Evolutionary conservation across 2,329 filamentous ascomycete genomes (phyloP).

Genomic region (Daldinia sp.): DNA sequence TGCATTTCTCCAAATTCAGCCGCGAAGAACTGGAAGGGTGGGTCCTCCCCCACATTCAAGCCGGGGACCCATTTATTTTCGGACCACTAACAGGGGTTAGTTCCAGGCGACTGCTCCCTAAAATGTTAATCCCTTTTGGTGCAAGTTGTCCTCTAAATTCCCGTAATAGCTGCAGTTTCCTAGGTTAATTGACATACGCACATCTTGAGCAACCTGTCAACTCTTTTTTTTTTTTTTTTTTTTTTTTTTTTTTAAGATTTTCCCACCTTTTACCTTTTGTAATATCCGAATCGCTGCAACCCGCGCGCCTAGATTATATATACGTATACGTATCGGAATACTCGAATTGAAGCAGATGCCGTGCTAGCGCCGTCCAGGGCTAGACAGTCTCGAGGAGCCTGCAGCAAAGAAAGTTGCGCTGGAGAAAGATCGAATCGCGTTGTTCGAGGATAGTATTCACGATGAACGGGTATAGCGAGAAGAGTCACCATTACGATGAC

Average conservation of each 20-base stretch:
- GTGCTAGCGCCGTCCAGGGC: constrained; percentile 32
- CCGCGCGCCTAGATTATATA: no score
- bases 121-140: constrained; percentile 33
- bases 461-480: constrained; percentile 83
- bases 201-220: no score
- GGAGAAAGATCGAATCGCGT: constrained; percentile 16
- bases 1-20: constrained; percentile 28
- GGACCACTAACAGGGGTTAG: constrained; percentile 16
- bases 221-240: no score
- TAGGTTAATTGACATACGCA: no score
- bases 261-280: neutral
- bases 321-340: no score
- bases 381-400: constrained; percentile 37
- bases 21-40: constrained; percentile 27
- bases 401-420: constrained; percentile 35
- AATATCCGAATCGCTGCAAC: constrained; percentile 11
- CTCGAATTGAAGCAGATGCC: constrained; percentile 30
- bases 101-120: constrained; percentile 21
- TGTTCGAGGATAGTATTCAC: constrained; percentile 30
- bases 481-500: constrained; percentile 73
- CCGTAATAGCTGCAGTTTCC: neutral
- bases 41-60: constrained; percentile 19
- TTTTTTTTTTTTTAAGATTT: no score
- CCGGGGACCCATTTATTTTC: neutral
- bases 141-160: constrained; percentile 45